Percentiles rank a stretch among this genome's conserved stretches.
Conservation (phyloP, 768 basidiomycete species). For the Lenzites betulinus region DNA sequence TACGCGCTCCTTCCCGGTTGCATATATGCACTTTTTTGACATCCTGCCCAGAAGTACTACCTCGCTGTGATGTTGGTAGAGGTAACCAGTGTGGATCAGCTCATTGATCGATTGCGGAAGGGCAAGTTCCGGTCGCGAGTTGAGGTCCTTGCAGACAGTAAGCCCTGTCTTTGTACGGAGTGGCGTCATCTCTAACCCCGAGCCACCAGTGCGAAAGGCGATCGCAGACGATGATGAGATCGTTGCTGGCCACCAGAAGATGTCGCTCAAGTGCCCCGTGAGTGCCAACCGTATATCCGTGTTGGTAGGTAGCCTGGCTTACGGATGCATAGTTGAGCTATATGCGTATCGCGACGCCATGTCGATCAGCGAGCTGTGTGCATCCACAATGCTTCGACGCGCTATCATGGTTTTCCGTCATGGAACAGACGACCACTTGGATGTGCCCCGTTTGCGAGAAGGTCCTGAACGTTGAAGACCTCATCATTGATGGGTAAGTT, state of each 20-base stretch:
- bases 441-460: slow-evolving; percentile 92
- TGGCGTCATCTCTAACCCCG: neutral
- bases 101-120: slow-evolving; percentile 70
- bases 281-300: slow-evolving; percentile 32
- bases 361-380: slow-evolving; percentile 84
- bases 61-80: slow-evolving; percentile 85
- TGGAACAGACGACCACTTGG: slow-evolving; percentile 97
- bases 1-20: slow-evolving; percentile 33
- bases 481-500: slow-evolving; percentile 91
- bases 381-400: slow-evolving; percentile 98
- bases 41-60: slow-evolving; percentile 72
- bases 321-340: slow-evolving; percentile 66
- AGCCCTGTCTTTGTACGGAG: neutral
- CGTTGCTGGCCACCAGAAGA: slow-evolving; percentile 82
- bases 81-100: slow-evolving; percentile 63
- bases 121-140: slow-evolving; percentile 64
- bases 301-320: neutral
- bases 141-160: slow-evolving; percentile 71
- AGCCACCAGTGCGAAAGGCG: slow-evolving; percentile 52
- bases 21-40: neutral
- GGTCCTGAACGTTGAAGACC: slow-evolving; percentile 71
- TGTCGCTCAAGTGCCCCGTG: slow-evolving; percentile 94
- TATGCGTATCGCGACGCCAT: slow-evolving; percentile 79
- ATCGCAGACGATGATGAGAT: slow-evolving; percentile 82
- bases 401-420: slow-evolving; percentile 88